Percentiles rank a stretch among this genome's conserved stretches.
phyloP scores from a whole-genome alignment of 164 flowering plant species.

The Cinnamomum micranthum region DNA sequence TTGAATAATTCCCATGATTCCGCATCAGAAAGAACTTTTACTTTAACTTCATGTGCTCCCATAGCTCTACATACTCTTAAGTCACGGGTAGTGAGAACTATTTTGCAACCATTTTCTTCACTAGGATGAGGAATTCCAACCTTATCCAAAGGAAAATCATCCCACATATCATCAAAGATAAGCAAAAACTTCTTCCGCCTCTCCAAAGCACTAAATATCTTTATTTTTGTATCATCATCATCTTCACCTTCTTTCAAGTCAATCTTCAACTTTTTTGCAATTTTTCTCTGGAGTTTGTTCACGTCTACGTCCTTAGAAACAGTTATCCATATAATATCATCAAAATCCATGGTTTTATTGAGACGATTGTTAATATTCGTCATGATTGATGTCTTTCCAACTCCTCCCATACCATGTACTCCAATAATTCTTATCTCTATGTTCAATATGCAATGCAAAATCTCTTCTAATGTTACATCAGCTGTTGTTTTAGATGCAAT shows the following conservation, averaged over 20 bases:
- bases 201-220: background rate
- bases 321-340: background rate
- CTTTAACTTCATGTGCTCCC: background rate
- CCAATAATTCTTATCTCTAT: background rate
- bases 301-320: background rate
- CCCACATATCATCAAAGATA: background rate
- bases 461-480: background rate
- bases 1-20: background rate
- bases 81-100: background rate
- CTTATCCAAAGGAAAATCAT: background rate
- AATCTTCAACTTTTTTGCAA: background rate
- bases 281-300: background rate
- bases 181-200: background rate
- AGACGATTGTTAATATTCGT: background rate
- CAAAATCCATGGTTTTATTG: background rate
- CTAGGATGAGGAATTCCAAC: background rate
- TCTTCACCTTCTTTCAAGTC: background rate
- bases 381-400: background rate
- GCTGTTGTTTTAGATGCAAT: background rate
- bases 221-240: too few relatives aligned
- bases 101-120: background rate
- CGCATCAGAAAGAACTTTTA: background rate
- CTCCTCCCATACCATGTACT: background rate
- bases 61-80: background rate
- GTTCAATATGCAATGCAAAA: background rate